Conservation (phyloP, 2,329 filamentous ascomycete genomes). For the Cordyceps javanica region DNA sequence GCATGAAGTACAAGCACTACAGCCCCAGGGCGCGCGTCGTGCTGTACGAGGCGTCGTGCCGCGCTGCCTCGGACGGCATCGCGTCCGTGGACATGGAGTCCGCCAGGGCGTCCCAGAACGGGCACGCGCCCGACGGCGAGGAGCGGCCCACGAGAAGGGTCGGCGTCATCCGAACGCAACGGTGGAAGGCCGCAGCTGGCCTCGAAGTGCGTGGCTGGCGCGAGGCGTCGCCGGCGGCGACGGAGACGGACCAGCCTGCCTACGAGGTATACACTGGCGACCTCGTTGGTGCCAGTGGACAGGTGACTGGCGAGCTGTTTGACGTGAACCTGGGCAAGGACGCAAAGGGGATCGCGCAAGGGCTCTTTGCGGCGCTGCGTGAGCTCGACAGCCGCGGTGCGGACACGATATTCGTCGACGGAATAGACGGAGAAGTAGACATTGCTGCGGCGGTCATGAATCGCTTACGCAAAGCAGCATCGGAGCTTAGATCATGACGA, state of each 20-base stretch:
- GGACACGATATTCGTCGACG: slow-evolving; percentile 85
- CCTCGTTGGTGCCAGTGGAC: slow-evolving; percentile 28
- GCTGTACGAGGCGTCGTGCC: slow-evolving; percentile 61
- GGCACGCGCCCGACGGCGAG: slow-evolving; percentile 12
- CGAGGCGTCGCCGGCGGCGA: slow-evolving; percentile 19
- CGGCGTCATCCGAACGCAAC: slow-evolving; percentile 50
- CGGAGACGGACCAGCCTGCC: slow-evolving; percentile 22
- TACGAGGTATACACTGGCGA: slow-evolving; percentile 37
- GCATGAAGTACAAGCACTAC: slow-evolving; percentile 99
- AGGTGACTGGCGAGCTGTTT: slow-evolving; percentile 41
- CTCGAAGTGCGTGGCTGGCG: slow-evolving; percentile 25
- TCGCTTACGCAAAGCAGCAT: slow-evolving; percentile 70
- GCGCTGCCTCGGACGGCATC: slow-evolving; percentile 29
- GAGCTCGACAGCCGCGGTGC: slow-evolving; percentile 76
- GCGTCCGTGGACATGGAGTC: slow-evolving; percentile 27
- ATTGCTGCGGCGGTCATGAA: slow-evolving; percentile 87
- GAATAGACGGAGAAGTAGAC: slow-evolving; percentile 71
- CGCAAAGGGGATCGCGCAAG: slow-evolving; percentile 71
- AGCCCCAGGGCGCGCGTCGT: slow-evolving; percentile 83
- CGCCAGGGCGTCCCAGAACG: slow-evolving; percentile 20
- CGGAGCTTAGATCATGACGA: slow-evolving; percentile 46
- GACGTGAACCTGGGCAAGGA: slow-evolving; percentile 69
- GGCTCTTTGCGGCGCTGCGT: slow-evolving; percentile 79
- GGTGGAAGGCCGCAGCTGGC: slow-evolving; percentile 43
- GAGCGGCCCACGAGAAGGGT: slow-evolving; percentile 26